Conservation (phyloP, 2,329 filamentous ascomycete species). For the Podosphaera xanthii region DNA sequence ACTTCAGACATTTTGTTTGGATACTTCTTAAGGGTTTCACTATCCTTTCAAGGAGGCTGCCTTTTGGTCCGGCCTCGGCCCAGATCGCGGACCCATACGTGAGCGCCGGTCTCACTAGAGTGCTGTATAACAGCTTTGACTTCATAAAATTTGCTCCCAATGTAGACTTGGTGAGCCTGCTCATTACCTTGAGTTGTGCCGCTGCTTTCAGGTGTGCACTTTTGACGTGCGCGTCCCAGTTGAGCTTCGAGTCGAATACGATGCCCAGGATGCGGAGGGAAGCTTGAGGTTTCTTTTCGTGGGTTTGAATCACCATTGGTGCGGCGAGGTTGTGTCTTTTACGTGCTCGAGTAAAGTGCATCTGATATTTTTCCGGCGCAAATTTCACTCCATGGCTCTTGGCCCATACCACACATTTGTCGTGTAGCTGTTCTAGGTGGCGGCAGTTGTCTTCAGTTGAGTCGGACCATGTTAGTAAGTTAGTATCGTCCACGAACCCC, state of each 20-base stretch:
- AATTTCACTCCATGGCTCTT: background rate
- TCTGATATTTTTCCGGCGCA: background rate
- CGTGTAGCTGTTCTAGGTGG: background rate
- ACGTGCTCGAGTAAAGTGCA: background rate
- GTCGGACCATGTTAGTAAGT: no score
- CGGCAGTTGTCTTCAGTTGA: no score
- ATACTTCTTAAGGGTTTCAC: no score
- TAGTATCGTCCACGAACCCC: no score
- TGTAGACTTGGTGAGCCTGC: background rate
- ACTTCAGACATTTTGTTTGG: no score
- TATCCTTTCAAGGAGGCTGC: no score
- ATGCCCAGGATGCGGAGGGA: background rate
- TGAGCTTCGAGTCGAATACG: background rate
- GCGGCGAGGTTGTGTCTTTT: background rate
- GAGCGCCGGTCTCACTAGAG: background rate
- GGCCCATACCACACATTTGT: background rate
- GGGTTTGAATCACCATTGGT: background rate
- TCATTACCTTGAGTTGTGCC: background rate
- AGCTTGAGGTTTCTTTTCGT: background rate
- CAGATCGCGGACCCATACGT: background rate
- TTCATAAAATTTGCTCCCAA: background rate
- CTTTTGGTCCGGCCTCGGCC: no score
- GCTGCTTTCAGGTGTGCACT: background rate
- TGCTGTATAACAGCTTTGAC: background rate
- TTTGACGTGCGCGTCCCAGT: background rate